Base-by-base conservation (phyloP, 2,329 filamentous ascomycete genomes). In the Orbilia blumenaviensis region DNA sequence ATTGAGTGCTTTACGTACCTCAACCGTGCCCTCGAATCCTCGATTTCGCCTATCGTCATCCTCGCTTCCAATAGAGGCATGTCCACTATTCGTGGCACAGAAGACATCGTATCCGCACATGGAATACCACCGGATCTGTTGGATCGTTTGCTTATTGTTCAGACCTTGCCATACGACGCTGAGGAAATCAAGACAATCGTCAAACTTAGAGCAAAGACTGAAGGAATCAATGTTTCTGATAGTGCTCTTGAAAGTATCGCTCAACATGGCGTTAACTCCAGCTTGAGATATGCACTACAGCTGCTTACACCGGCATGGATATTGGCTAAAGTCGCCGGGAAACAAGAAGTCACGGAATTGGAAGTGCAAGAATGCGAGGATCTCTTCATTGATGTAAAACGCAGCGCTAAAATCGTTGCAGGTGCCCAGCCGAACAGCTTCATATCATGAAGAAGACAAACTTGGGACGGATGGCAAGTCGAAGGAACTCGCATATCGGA, bases 1-100 rank as follows among this genome's bases (percentile, higher is more conserved):
- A 91, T 99, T 80, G 95, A 99, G 86, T 96, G 94, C 86, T 99
- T 98, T 85, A 98, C 95, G 79, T 99, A 97, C 85, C 90, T 99
- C 81, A 98, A 98, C 87, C 92, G 94, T 82, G 95, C 95, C n/a
- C 88, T 99, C 80, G 95, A 99, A 86, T 94, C 92, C 67, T 89
- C 90, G 79, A 96, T 99, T 81, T 94, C 94, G 1, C 95, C 95
- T 71, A 97, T 99, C 81, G 95, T 99, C 77, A 95, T 99, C 79
- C 90, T 99, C 77, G 95, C 95, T 74, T 98, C 95, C 44, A 99
- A 99, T 86, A 91, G 95, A 81, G 95, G 95, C 83, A 91, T 94
- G 86, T 94, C 92, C 78, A 92, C 93, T 79, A 95, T 99, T 82
- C 92, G 93, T 80, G 94, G 94, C 81, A 94, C 92, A 68, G 88